Percentiles rank a stretch among this genome's conserved stretches.
phyloP scores from a whole-genome alignment of 1,139 yeast species.

The Candida pseudoviswanathii region DNA sequence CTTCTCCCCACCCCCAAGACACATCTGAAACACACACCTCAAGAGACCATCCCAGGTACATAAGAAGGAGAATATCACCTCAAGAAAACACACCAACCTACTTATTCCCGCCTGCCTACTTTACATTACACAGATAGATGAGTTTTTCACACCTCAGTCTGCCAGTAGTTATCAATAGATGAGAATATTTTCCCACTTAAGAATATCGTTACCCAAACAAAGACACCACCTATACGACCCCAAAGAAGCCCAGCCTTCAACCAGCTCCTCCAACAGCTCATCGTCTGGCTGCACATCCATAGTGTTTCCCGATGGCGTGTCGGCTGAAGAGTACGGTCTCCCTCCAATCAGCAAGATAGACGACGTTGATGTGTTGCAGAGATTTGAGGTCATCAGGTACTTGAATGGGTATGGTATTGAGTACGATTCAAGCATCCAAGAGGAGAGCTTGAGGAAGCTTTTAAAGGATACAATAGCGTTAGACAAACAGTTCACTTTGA shows the following conservation, averaged over 20 bases:
- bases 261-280: background rate
- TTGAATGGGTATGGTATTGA: constrained; percentile 14
- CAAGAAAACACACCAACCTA: background rate
- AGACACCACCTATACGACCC: constrained; percentile 1
- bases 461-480: constrained; percentile 9
- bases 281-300: constrained; percentile 8
- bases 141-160: background rate
- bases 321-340: constrained; percentile 16
- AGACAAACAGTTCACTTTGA: background rate
- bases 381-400: constrained; percentile 16
- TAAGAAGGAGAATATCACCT: background rate
- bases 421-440: constrained; percentile 8
- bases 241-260: background rate
- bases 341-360: constrained; percentile 12
- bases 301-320: constrained; percentile 14
- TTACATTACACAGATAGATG: background rate
- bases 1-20: background rate
- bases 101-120: background rate
- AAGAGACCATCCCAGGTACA: background rate
- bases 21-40: background rate
- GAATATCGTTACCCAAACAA: background rate
- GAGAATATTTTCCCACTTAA: constrained; percentile 2
- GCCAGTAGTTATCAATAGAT: background rate
- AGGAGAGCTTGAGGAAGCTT: constrained; percentile 7
- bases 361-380: constrained; percentile 13